These are phyloP conservation scores for Russula olivacea DNA, from an alignment of 768 basidiomycete species.

Conservation along the genomic window DNA sequence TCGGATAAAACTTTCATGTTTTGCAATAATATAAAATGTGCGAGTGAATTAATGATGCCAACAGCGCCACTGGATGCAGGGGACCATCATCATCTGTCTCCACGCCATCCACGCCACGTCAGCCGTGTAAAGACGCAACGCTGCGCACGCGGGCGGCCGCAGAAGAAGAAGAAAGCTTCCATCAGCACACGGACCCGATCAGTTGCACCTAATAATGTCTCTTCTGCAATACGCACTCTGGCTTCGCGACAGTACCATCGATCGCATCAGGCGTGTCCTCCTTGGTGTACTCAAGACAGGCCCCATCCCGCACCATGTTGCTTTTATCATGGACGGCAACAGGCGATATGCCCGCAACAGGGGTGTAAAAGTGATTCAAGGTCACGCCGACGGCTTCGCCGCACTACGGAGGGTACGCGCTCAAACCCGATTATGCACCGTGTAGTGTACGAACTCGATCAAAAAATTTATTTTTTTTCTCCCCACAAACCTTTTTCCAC, in stretches of 20 bases:
- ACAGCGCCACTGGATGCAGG: neutral
- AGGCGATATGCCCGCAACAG: constrained; percentile 75
- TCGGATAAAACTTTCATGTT: neutral
- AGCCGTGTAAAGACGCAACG: neutral
- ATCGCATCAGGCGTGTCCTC: constrained; percentile 41
- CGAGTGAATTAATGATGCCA: neutral
- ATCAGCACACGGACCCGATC: constrained; percentile 7
- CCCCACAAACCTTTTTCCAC: neutral
- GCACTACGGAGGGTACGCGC: constrained; percentile 69
- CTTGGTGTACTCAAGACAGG: constrained; percentile 69
- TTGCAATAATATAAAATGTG: neutral
- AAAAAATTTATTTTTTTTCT: neutral
- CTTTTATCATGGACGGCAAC: constrained; percentile 98
- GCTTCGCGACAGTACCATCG: constrained; percentile 24
- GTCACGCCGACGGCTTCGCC: constrained; percentile 80
- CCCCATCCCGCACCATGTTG: constrained; percentile 84
- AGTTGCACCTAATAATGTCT: neutral
- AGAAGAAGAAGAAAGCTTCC: neutral
- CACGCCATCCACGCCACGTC: neutral
- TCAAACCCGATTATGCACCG: neutral
- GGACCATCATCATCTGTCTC: neutral
- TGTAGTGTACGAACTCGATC: neutral
- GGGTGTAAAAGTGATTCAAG: constrained; percentile 61
- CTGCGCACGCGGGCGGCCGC: neutral
- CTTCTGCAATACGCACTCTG: constrained; percentile 27